Conservation (phyloP, 148 eudicot species). For the Camellia granthamiana region DNA sequence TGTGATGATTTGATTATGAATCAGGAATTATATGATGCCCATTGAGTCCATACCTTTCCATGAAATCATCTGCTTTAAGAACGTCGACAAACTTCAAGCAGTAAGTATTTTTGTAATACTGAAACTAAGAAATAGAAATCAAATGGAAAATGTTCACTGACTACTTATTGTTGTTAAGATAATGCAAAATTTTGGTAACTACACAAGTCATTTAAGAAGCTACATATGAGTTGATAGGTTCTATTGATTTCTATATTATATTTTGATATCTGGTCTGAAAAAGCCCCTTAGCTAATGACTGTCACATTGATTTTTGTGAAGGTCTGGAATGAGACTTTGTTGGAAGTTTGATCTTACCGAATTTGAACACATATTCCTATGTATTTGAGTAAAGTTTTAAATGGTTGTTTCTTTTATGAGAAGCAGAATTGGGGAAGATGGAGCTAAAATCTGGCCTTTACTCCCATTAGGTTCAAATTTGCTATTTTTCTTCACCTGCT, state of each 20-base stretch:
- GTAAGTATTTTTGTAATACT: slow-evolving; percentile 39
- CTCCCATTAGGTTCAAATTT: too few relatives aligned
- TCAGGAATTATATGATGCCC: slow-evolving; percentile 69
- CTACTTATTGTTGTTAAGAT: neutral
- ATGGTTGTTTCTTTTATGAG: neutral
- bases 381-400: neutral
- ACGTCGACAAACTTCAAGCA: slow-evolving; percentile 67
- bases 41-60: slow-evolving; percentile 66
- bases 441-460: neutral
- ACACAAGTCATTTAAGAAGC: neutral
- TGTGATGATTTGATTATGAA: slow-evolving; percentile 14
- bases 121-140: slow-evolving; percentile 1
- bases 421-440: neutral
- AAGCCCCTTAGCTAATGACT: neutral
- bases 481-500: too few relatives aligned
- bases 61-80: slow-evolving; percentile 70
- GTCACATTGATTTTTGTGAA: neutral
- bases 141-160: neutral
- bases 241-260: neutral
- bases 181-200: neutral
- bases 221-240: slow-evolving; percentile 2
- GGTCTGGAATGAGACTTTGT: neutral
- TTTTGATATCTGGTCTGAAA: neutral
- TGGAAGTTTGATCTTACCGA: neutral
- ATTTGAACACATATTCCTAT: neutral